Evolutionary conservation across 768 basidiomycete genomes (phyloP), one percentile per base, ranked within the genome.

Genomic region (Lactarius psammicola): DNA sequence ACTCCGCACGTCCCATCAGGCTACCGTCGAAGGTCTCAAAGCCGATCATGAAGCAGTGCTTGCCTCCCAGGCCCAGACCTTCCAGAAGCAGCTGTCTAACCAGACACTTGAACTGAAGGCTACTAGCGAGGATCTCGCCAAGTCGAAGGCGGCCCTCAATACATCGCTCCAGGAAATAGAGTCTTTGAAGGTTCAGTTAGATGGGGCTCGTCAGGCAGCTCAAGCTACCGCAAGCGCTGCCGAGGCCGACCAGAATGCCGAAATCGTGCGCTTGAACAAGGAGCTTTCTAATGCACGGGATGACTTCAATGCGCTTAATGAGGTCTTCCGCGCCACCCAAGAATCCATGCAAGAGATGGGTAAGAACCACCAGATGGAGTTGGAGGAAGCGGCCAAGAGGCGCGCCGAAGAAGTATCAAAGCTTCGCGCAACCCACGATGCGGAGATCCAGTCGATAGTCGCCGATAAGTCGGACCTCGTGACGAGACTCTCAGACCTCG

Each of bases 111-210:
- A 94, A 69, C 82, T 94, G 51, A 92, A 88, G 72, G 93, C 92
- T 17, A 92, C 93, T 0, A 85, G 88, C 71, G 92, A 94, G 67
- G 92, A 94, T 74, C 85, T 95, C 40, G 72, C 80, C 3, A 94
- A 92, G 78, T 81, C 89, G 6, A 94, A 94, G 74, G 73, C 82
- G 1, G 76, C 83, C 30, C 72, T 87, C 9, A 81, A 86, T 23
- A 66, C 82, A 7, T 78, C 84, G 34, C 80, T 80, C 33, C 72
- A 78, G 3, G 89, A 92, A 69, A 75, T 85, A 7, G 84, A 84
- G 63, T 78, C 68, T 20, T 76, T 92, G 44, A 84, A 81, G 56
- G 75, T 80, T 23, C 89, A 93, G 72, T 81, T 89, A 23, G 88
- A 90, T 70, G 83, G 85, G 55, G 84, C 85, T 11, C 83, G 82